A percentile compares a stretch with the other conserved stretches of the same genome.
phyloP scores from a whole-genome alignment of 345 rosid species.

The Zanthoxylum bungeanum region DNA sequence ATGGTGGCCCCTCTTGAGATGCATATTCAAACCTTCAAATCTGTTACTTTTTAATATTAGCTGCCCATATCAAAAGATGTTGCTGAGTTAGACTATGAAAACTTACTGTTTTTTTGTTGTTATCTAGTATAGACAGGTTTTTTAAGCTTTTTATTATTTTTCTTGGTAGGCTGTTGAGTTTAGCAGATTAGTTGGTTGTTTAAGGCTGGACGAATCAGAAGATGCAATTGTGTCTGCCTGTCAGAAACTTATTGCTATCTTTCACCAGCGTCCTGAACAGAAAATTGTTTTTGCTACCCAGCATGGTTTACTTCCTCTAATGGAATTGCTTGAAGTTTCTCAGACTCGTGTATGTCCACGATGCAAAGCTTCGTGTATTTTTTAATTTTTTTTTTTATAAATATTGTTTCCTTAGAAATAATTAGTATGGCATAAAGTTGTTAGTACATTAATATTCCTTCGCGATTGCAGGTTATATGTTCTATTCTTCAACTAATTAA shows the following conservation, averaged over 20 bases:
- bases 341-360: conserved; percentile 64
- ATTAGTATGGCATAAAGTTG: conserved; percentile 6
- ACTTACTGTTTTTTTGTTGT: neutral
- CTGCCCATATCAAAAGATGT: neutral
- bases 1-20: neutral
- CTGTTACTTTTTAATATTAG: neutral
- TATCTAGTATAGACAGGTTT: conserved; percentile 12
- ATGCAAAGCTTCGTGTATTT: conserved; percentile 9
- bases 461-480: conserved; percentile 69
- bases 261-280: conserved; percentile 92
- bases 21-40: neutral
- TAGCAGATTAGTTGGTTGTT: conserved; percentile 70
- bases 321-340: conserved; percentile 87
- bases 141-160: conserved; percentile 23
- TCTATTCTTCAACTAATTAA: conserved; percentile 90
- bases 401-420: too few species aligned
- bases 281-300: conserved; percentile 79
- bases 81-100: too few species aligned
- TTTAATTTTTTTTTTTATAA: neutral
- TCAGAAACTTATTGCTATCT: conserved; percentile 71
- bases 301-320: conserved; percentile 87
- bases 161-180: conserved; percentile 84
- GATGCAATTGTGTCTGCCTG: conserved; percentile 85
- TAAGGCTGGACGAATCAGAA: conserved; percentile 86
- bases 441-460: conserved; percentile 9